Evolutionary conservation across 2,329 filamentous ascomycete species (phyloP).

Genomic region (Colletotrichum tropicale): DNA sequence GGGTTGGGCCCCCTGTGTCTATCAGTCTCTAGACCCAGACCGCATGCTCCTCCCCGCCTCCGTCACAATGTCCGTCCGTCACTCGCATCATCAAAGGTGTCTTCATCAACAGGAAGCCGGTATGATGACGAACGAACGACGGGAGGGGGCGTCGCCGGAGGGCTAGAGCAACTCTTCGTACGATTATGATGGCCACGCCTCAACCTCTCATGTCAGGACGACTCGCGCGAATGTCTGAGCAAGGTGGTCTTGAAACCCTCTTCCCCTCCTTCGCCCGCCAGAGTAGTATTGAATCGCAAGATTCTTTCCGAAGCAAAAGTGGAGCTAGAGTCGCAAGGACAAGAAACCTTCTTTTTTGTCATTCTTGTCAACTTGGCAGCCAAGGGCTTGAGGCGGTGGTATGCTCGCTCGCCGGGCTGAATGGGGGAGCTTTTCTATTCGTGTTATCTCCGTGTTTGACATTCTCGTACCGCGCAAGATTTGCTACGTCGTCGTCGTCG

Average conservation of each 20-base stretch:
- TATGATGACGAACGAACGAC: neutral
- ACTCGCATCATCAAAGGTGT: neutral
- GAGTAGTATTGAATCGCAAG: conserved; percentile 17
- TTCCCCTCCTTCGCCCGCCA: neutral
- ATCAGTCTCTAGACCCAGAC: neutral
- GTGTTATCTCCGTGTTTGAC: neutral
- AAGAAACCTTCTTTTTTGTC: conserved; percentile 6
- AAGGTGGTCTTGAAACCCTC: conserved; percentile 14
- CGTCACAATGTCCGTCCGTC: neutral
- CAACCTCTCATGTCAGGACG: neutral
- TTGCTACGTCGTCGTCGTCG: neutral
- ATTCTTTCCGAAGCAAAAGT: conserved; percentile 18
- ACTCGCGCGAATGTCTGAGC: conserved; percentile 16
- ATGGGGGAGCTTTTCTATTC: neutral
- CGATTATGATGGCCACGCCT: conserved; percentile 7
- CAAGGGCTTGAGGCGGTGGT: neutral
- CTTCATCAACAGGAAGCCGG: neutral
- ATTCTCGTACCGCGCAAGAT: neutral
- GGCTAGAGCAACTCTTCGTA: neutral
- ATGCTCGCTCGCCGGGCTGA: neutral
- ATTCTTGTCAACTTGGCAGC: neutral
- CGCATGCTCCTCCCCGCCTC: neutral
- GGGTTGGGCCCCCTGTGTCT: neutral
- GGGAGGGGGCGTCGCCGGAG: neutral
- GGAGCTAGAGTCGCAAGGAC: conserved; percentile 7